Conservation (phyloP, 73 alveolate species). For the Paraurostyla sp. region DNA sequence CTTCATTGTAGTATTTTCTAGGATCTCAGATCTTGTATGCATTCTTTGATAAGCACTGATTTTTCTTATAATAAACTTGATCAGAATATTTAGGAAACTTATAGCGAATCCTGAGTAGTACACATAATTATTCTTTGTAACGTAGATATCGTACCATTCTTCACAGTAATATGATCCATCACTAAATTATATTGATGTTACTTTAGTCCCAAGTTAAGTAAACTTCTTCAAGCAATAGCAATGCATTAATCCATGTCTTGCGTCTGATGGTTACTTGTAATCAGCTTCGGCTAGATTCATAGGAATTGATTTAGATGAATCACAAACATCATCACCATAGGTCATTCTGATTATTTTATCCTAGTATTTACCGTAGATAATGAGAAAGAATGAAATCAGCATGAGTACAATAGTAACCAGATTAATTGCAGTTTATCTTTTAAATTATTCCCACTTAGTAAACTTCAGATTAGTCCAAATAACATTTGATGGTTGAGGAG, state of each 20-base stretch:
- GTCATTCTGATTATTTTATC: not conserved
- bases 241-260: conserved; percentile 48
- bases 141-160: conserved; percentile 58
- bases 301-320: not conserved
- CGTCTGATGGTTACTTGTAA: not conserved
- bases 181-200: not conserved
- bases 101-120: conserved; percentile 40
- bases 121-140: conserved; percentile 10
- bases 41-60: conserved; percentile 38
- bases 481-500: conserved; percentile 57
- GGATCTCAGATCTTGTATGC: conserved; percentile 26
- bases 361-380: conserved; percentile 18
- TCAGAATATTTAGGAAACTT: conserved; percentile 29
- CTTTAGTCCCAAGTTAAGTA: not conserved
- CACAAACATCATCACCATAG: not conserved
- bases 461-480: conserved; percentile 65
- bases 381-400: conserved; percentile 6
- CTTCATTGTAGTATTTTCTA: conserved; percentile 46
- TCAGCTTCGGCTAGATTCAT: conserved; percentile 36
- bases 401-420: conserved; percentile 41
- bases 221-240: conserved; percentile 61
- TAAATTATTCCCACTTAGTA: not conserved
- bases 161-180: conserved; percentile 42
- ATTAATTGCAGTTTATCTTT: conserved; percentile 9
- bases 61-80: conserved; percentile 40